Evolutionary conservation across 176 grass and related monocot species (phyloP), one percentile per base, ranked within the genome.

Genomic region (Avena eriantha): DNA sequence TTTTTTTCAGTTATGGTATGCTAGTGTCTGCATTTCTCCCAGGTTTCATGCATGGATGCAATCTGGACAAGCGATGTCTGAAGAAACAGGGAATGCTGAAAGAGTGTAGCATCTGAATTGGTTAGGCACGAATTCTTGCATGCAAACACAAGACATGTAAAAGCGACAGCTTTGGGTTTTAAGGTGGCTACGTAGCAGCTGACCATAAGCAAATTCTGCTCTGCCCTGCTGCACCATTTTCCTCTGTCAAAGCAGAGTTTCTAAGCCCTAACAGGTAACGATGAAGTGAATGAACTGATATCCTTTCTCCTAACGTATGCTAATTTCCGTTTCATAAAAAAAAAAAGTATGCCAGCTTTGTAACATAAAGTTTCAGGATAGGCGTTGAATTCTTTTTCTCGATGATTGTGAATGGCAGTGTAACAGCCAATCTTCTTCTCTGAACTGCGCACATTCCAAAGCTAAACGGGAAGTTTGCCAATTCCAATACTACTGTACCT

Each of bases 121-220:
- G 51, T 18, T 29, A 19, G 41, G 24, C 11, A 77, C 29, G 29
- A 29, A 29, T 29, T 1, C 29, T 29, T 68, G 53, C 71, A 70
- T 86, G 60, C 78, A 70, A 17, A 77, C 24, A 83, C 21, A 57
- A 34, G 68, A 1, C 48, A 68, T 14, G 26, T 50, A 29, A 82
- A 60, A 43, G 59, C 1, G 31, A 61, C 18, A 17, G 26, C 60
- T 77, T 16, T 24, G 24, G 3, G 50, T 71, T 1, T 59, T 50
- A 51, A 19, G 54, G 67, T 39, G 48, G 15, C 21, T 53, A 79
- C 14, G 46, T 13, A 39, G 13, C 3, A 39, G 13, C 3, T 31
- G 54, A 64, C 60, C 24, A 24, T 10, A 19, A 23, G 50, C 10
- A 5, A 0, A 33, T 21, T 75, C 67, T 36, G 18, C 0, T 35